These are phyloP conservation scores for Periconia sp. DNA, from an alignment of 2,329 filamentous ascomycete species.

Conservation along the genomic window DNA sequence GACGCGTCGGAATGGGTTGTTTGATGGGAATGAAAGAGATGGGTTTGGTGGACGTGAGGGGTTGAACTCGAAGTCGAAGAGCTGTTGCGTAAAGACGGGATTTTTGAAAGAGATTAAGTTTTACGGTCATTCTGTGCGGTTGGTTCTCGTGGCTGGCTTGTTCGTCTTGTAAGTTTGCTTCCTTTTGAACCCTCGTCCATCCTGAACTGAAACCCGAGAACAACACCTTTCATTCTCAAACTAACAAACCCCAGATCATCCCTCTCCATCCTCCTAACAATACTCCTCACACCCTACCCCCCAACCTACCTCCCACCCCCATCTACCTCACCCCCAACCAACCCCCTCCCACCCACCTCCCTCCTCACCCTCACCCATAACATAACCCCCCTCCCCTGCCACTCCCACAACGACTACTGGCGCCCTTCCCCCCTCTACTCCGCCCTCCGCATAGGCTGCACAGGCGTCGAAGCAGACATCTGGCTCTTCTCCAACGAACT, in stretches of 20 bases:
- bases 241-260: slow-evolving; percentile 34
- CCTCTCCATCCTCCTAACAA: slow-evolving; percentile 31
- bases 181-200: slow-evolving; percentile 13
- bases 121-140: slow-evolving; percentile 12
- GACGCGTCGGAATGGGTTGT: slow-evolving; percentile 23
- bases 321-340: background rate
- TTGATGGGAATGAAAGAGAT: slow-evolving; percentile 15
- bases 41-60: slow-evolving; percentile 10
- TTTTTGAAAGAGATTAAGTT: background rate
- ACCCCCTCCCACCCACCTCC: slow-evolving; percentile 13
- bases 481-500: slow-evolving; percentile 58
- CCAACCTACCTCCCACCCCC: slow-evolving; percentile 11
- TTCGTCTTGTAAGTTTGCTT: slow-evolving; percentile 36
- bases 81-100: background rate
- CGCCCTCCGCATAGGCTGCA: slow-evolving; percentile 57
- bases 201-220: too few relatives aligned
- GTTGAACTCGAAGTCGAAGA: background rate
- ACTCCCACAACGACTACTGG: slow-evolving; percentile 64
- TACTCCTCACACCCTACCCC: slow-evolving; percentile 44
- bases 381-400: slow-evolving; percentile 53
- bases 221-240: slow-evolving; percentile 40
- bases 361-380: slow-evolving; percentile 55
- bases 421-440: slow-evolving; percentile 57
- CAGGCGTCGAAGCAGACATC: slow-evolving; percentile 60
- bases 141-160: slow-evolving; percentile 21